These are phyloP conservation scores for Syzygium aqueum DNA, from an alignment of 345 rosid species.

Conservation along the genomic window DNA sequence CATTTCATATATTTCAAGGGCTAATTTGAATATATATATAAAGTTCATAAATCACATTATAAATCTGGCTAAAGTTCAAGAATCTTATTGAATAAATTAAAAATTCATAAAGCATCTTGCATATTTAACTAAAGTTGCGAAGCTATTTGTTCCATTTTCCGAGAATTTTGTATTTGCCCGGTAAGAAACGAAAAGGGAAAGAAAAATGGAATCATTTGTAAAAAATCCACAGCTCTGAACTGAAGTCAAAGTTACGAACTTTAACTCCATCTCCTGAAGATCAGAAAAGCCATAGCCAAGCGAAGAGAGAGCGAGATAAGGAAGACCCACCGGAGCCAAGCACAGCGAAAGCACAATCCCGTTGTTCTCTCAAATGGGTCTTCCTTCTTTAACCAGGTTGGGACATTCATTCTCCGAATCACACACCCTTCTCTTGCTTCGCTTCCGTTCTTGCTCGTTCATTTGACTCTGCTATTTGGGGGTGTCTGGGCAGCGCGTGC, in stretches of 20 bases:
- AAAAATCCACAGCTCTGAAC: not conserved
- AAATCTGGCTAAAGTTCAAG: no score
- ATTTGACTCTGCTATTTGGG: not conserved
- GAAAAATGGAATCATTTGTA: not conserved
- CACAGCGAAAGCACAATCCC: not conserved
- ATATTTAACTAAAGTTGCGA: no score
- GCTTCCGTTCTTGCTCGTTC: not conserved
- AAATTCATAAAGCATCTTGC: no score
- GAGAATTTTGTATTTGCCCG: not conserved
- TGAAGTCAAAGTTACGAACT: not conserved
- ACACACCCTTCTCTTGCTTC: not conserved
- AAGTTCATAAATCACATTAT: no score
- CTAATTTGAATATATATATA: no score
- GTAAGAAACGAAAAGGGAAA: not conserved
- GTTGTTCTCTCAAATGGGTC: slow-evolving; percentile 9
- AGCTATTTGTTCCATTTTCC: no score
- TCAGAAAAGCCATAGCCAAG: not conserved
- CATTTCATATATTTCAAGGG: no score
- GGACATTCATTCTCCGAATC: not conserved
- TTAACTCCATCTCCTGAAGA: not conserved
- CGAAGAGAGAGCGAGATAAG: not conserved
- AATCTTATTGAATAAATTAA: no score
- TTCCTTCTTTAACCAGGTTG: slow-evolving; percentile 15
- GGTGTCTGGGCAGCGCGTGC: not conserved
- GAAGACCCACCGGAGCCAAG: not conserved